Conservation (phyloP, 495 filamentous ascomycete genomes). For the Tetracladium marchalianum region DNA sequence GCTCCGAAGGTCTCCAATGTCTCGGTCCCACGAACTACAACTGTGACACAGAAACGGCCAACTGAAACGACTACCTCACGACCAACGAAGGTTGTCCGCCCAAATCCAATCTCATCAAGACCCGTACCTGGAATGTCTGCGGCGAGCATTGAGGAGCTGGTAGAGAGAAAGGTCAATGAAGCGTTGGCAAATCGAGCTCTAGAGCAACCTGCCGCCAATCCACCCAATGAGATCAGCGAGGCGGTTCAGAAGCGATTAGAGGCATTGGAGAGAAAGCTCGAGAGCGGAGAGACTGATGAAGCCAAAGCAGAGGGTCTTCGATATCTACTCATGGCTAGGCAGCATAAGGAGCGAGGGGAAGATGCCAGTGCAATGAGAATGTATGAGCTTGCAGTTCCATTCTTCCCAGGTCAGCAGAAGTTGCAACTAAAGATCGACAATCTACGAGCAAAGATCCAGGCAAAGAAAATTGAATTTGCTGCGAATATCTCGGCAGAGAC, state of each 20-base stretch:
- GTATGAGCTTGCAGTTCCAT: conserved; percentile 75
- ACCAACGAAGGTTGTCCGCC: conserved; percentile 26
- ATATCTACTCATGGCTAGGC: conserved; percentile 80
- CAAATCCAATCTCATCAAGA: conserved; percentile 24
- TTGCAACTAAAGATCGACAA: conserved; percentile 65
- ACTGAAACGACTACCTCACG: conserved; percentile 28
- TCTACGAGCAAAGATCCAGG: conserved; percentile 51
- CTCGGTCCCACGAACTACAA: conserved; percentile 20
- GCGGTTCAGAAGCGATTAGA: conserved; percentile 74
- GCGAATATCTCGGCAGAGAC: conserved; percentile 1
- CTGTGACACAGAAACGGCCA: conserved; percentile 30
- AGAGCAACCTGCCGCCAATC: conserved; percentile 34
- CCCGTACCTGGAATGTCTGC: conserved; percentile 47
- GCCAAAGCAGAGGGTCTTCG: conserved; percentile 69
- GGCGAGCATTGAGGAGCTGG: conserved; percentile 78
- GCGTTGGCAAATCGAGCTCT: conserved; percentile 63
- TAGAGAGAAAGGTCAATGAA: conserved; percentile 83
- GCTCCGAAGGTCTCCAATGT: conserved; percentile 23
- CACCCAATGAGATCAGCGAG: conserved; percentile 54
- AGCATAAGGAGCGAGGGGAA: conserved; percentile 77
- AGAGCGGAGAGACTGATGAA: conserved; percentile 52
- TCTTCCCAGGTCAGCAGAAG: conserved; percentile 81
- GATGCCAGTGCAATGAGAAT: conserved; percentile 69
- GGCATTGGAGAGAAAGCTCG: conserved; percentile 71
- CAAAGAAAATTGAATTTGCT: conserved; percentile 24